Evolutionary conservation across 306 rosid species (phyloP), one percentile per base, ranked within the genome.

Genomic region (Quercus aquifolioides): DNA sequence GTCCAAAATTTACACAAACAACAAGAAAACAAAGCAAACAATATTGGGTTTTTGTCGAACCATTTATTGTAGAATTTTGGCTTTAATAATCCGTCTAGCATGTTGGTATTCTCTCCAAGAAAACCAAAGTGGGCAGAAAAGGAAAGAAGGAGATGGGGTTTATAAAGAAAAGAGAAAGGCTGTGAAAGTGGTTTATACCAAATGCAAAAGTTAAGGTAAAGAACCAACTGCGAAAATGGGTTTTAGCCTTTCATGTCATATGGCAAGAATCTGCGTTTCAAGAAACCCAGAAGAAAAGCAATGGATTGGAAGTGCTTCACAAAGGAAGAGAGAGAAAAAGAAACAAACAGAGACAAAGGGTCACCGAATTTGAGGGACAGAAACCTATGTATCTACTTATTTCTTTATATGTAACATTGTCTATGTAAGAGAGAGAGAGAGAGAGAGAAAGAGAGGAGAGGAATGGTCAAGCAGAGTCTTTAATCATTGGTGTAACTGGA

Each of bases 61-160:
- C 98, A 86, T 90, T 91, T 93, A 64, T 79, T 58, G 84, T 83
- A 71, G 73, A 88, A 87, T 54, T 86, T 93, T 1, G 94, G 85
- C 80, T 85, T 93, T 57, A 86, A 70, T n/a, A 93, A 75, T 81
- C 84, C 83, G 51, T 85, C 86, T 51, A 93, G 84, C 92, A 93
- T 94, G 67, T 80, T 86, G 68, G 74, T 57, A 0, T 41, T 8
- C 46, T 41, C 28, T 64, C 85, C 15, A 23, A 13, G 74, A 77
- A 78, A 52, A 17, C 49, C 52, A 73, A 30, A 46, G 23, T 8
- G 7, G n/a, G 31, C 49, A 9, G 21, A 56, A 5, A n/a, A 2
- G 43, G 1, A 78, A 75, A n/a, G 72, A 0, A 46, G 55, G 8
- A 75, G 35, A 69, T 69, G 71, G 62, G 14, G 49, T n/a, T 28